Percentiles rank a stretch among this genome's conserved stretches.
Conservation (phyloP, 2,329 filamentous ascomycete species). For the Helminthosporium solani region DNA sequence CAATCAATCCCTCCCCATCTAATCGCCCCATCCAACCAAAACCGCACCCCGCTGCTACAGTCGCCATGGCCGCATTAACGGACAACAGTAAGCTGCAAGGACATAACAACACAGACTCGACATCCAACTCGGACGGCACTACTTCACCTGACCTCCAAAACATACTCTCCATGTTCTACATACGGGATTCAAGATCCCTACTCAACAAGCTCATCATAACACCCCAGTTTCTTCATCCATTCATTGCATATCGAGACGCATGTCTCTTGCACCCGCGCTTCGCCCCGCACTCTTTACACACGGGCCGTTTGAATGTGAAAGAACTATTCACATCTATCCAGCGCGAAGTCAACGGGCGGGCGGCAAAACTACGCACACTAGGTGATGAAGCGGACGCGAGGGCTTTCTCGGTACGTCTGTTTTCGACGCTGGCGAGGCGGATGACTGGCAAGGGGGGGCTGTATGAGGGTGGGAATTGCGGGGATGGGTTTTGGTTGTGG, state of each 20-base stretch:
- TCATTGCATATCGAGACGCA: not conserved
- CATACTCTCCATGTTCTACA: not conserved
- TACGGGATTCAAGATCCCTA: not conserved
- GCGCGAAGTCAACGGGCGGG: constrained; percentile 1
- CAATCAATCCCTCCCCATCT: not conserved
- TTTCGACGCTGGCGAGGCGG: not conserved
- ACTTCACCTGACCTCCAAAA: not conserved
- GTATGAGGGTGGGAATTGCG: not conserved
- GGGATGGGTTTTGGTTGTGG: not conserved
- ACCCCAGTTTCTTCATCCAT: not conserved
- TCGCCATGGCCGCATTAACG: not conserved
- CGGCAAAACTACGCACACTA: not conserved
- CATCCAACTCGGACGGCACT: not conserved
- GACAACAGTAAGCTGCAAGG: not conserved
- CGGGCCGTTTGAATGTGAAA: not conserved
- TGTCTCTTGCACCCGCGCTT: constrained; percentile 4
- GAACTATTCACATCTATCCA: not conserved
- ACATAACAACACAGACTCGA: not conserved
- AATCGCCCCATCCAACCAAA: not conserved
- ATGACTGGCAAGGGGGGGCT: not conserved
- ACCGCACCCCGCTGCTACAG: not conserved
- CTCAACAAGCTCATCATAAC: not conserved
- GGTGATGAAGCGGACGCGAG: not conserved
- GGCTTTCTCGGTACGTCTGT: not conserved
- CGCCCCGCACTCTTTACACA: not conserved